phyloP scores from a whole-genome alignment of 148 eudicot genomes.

The Beta vulgaris region DNA sequence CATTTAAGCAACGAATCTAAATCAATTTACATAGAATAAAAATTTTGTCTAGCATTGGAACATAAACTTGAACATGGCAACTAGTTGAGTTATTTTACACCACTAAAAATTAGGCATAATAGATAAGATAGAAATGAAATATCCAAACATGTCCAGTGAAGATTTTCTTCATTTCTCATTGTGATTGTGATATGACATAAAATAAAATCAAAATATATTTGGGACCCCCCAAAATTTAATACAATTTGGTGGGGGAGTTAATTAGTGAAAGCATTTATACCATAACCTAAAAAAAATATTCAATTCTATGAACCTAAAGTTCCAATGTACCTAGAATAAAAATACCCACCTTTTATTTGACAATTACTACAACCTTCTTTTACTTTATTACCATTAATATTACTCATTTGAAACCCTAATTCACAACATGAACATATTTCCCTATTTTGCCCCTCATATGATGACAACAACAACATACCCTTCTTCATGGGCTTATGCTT shows the following conservation, averaged over 20 bases:
- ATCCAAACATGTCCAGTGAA: neutral
- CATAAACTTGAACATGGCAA: too few species aligned
- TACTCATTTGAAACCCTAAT: conserved; percentile 39
- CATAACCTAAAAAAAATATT: conserved; percentile 16
- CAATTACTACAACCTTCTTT: conserved; percentile 45
- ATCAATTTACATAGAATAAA: too few species aligned
- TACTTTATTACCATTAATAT: conserved; percentile 22
- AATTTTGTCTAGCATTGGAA: too few species aligned
- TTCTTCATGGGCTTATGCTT: neutral
- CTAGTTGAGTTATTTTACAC: too few species aligned
- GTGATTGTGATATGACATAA: neutral
- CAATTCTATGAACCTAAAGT: conserved; percentile 16
- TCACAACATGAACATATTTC: conserved; percentile 43
- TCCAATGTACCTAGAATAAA: conserved; percentile 27
- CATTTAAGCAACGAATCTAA: too few species aligned
- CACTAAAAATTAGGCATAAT: too few species aligned
- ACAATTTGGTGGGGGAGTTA: conserved; percentile 25
- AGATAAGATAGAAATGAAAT: neutral
- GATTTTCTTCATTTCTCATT: conserved; percentile 4
- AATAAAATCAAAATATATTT: conserved; percentile 13
- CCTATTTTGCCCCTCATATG: conserved; percentile 6
- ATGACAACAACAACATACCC: neutral
- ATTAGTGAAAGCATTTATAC: conserved; percentile 20
- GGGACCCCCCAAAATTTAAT: conserved; percentile 25
- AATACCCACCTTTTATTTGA: conserved; percentile 27